Base-by-base conservation (phyloP, 768 basidiomycete genomes). In the Fistulinella prunicolor region DNA sequence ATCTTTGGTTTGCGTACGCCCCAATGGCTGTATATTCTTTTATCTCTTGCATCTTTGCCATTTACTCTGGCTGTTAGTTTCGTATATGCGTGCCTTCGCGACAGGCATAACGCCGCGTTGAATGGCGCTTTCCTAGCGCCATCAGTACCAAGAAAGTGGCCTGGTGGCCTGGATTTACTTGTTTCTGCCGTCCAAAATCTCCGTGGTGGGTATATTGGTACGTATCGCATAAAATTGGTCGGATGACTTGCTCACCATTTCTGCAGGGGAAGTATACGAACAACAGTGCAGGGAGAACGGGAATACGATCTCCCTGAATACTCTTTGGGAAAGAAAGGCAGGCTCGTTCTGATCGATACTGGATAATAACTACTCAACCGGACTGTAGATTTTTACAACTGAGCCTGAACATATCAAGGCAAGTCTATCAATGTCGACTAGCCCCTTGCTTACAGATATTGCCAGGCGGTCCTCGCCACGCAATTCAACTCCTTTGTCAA, bases 321-420 rank as follows among this genome's bases (percentile, higher is more conserved):
- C 71, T 13, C 57, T 77, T 17, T 73, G 66, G 45, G 68, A 74
- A 37, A 61, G 69, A 41, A 60, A 67, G 61, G 75, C 68, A 45
- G 14, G 67, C 58, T 14, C 36, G 13, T 26, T 8, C 16, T n/a
- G n/a, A n/a, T 43, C 26, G 43, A 44, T 52, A 35, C 43, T 14
- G 37, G 30, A 29, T 6, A 19, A 38, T n/a, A 26, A 28, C 51
- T 24, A 26, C 32, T 41, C 30, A 37, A 21, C 17, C 24, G 6
- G 28, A 28, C 19, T 21, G 9, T 45, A 77, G 75, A 57, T 78
- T 43, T 55, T 78, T 12, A 79, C 77, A 1, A 52, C 56, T 8
- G 78, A 80, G 45, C 79, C 79, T 4, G 75, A 76, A 32, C 65
- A 77, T 38, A 67, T 77, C 61, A 78, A 73, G 62, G 70, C 59